Evolutionary conservation across 2,329 filamentous ascomycete species (phyloP), one percentile per base, ranked within the genome.

Genomic region (Exophiala bonariae): DNA sequence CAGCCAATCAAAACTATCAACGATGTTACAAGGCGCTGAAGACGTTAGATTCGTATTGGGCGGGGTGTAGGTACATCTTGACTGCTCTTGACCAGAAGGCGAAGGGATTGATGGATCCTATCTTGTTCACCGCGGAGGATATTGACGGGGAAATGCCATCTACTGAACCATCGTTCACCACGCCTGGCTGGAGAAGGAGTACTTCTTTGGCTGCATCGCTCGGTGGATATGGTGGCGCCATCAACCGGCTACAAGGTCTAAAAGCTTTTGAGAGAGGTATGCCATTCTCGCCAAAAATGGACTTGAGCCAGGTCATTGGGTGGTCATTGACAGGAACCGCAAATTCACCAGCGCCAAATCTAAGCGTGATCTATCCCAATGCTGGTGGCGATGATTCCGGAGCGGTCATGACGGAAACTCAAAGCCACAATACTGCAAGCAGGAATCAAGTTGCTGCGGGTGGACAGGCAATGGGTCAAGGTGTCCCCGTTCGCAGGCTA

Each of bases 281-380:
- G 8, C 54, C 50, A 33, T 68, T 66, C 19, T 77, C 74, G n/a
- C 74, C 75, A 2, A 68, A 67, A 53, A 69, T 74, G 31, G 73
- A 76, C 50, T 67, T 73, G 8, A 74, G 69, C 58, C 76, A 80
- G 71, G 75, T 81, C 1, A 88, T 95, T 49, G 89, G 88, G 1
- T 95, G 87, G 86, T 90, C 88, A 6, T 70, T 95, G n/a, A 89
- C 89, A 0, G 89, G 89, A 11, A 92, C 86, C 1, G 90, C 88
- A 44, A 89, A 95, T 61, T 93, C 88, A 3, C 86, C 88, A 1
- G 90, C 83, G 54, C 89, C 89, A 0, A 93, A 88, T 61, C 72
- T 95, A 3, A 91, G 89, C 1, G 78, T 92, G 46, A 80, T 95
- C 62, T 95, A 89, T 63, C 83, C 87, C 50, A 83, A 79, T 57